Evolutionary conservation across 768 basidiomycete genomes (phyloP), one percentile per base, ranked within the genome.

Genomic region (Boletus reticulatus): DNA sequence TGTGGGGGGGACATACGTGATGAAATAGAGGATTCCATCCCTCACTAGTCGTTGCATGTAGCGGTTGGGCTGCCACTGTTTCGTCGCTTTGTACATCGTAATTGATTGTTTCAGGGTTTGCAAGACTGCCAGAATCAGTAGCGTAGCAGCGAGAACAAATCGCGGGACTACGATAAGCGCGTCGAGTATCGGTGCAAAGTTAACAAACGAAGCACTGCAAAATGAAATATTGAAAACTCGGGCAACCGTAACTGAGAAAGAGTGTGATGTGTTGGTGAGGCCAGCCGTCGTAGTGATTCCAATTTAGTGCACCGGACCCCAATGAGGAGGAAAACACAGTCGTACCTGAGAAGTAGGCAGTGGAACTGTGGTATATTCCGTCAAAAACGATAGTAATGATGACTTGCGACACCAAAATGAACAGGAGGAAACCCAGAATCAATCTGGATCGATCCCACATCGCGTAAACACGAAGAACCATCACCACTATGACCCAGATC

Each of bases 1-100:
- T 4, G 10, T 6, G 29, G 11, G 10, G 11, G 3, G 5, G 13
- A 55, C 62, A 3, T 43, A 64, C 62, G 29, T 20, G 5, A 60
- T 0, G 20, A 64, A 63, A 17, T 57, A 64, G 6, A 51, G 24
- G 0, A 47, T n/a, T 2, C 62, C 62, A 12, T 63, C 62, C 12
- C 29, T 48, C 6, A 10, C 14, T 3, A 64, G 19, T 3, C 4
- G 44, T 6, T 31, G 19, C 43, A 59, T 43, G 38, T 54, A 63
- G 6, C 42, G 32, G 32, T 59, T 63, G 12, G 14, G 41, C 6
- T 42, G 42, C 61, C 60, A 62, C 0, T 9, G 44, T 12, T 39
- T 50, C 6, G 55, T 59, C 10, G 32, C 50, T n/a, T 19, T 49
- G 57, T 59, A 49, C 47, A 54, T 46, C 0, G 24, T 13, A 3